Conservation (phyloP, 2,329 filamentous ascomycete genomes). For the Alternaria sp. region DNA sequence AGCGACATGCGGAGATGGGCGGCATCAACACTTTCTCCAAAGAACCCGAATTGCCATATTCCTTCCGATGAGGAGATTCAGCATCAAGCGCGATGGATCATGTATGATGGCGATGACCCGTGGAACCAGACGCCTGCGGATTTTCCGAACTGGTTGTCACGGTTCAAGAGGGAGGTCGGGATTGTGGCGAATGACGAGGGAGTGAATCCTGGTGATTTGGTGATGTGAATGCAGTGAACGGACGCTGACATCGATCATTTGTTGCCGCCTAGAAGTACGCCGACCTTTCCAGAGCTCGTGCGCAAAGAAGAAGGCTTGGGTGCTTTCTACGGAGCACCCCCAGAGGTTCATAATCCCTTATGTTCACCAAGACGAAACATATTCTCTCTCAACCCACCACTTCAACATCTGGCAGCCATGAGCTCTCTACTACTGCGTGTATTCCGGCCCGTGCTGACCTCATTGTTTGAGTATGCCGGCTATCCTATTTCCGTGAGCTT, state of each 20-base stretch:
- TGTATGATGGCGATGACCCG: slow-evolving; percentile 42
- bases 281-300: neutral
- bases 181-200: slow-evolving; percentile 6
- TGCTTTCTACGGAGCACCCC: neutral
- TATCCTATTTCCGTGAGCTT: neutral
- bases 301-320: neutral
- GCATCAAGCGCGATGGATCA: slow-evolving; percentile 40
- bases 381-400: neutral
- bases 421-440: neutral
- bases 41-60: slow-evolving; percentile 26
- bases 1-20: slow-evolving; percentile 31
- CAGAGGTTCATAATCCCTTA: neutral
- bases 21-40: slow-evolving; percentile 30
- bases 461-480: neutral
- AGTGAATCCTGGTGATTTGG: slow-evolving; percentile 4
- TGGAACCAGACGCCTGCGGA: slow-evolving; percentile 50
- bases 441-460: neutral
- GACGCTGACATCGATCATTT: neutral
- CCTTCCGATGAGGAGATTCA: slow-evolving; percentile 43
- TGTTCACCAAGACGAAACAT: neutral
- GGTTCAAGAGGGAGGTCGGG: slow-evolving; percentile 37
- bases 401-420: neutral
- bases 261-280: neutral
- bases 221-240: neutral
- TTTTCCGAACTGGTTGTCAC: slow-evolving; percentile 37